Conservation (phyloP, 1,284 basidiomycete genomes). For the Irpex lacteus region DNA sequence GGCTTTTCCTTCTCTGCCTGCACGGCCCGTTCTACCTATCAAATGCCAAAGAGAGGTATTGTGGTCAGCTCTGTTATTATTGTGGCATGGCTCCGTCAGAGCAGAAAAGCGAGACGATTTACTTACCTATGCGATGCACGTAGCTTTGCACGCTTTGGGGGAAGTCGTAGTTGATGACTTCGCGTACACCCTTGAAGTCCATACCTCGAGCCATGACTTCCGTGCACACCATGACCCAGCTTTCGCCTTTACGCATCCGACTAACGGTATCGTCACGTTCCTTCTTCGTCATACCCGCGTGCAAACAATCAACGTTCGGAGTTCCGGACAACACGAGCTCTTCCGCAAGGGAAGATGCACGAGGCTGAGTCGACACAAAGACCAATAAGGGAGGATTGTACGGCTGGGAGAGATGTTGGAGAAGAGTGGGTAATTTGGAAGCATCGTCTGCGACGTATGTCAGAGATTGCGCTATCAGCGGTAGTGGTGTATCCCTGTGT, state of each 20-base stretch:
- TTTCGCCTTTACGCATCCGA: constrained; percentile 83
- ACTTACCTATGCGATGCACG: constrained; percentile 87
- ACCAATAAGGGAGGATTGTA: constrained; percentile 92
- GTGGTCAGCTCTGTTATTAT: background rate
- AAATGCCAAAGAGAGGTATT: constrained; percentile 4
- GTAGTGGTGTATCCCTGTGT: constrained; percentile 81
- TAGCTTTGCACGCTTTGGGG: constrained; percentile 93
- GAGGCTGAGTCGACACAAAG: constrained; percentile 91
- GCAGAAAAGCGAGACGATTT: background rate
- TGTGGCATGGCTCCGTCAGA: background rate
- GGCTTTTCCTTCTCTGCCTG: constrained; percentile 87
- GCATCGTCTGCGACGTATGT: constrained; percentile 91
- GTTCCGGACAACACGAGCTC: constrained; percentile 83
- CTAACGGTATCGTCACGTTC: constrained; percentile 85
- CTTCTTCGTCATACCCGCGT: constrained; percentile 84
- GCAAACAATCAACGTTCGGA: constrained; percentile 89
- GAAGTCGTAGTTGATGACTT: constrained; percentile 98
- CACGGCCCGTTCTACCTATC: constrained; percentile 85
- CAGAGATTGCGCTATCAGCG: constrained; percentile 82
- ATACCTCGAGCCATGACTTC: constrained; percentile 97
- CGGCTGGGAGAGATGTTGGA: constrained; percentile 77
- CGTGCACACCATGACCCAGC: constrained; percentile 92
- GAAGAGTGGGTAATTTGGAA: constrained; percentile 87
- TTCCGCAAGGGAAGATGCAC: constrained; percentile 87
- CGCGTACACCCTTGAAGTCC: constrained; percentile 93